Base-by-base conservation (phyloP, 306 rosid genomes). In the Cucurbita maxima region DNA sequence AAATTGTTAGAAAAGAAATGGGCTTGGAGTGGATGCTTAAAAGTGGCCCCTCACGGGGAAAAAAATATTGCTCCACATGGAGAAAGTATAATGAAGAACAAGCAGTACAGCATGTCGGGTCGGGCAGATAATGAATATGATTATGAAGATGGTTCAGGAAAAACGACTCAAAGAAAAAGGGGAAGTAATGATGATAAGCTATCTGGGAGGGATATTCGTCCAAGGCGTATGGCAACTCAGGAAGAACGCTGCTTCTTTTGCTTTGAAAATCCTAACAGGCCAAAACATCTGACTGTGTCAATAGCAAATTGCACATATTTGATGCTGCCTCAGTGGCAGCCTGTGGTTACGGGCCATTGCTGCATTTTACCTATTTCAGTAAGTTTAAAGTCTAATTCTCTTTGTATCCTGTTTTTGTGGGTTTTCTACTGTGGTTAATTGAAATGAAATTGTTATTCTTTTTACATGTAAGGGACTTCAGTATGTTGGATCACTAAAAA, bases 1-100 rank as follows among this genome's bases (percentile, higher is more conserved):
- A 92, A 61, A 82, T 81, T 76, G 90, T 51, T 3, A 91, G 97
- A 81, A 91, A 84, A 78, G 94, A 86, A 82, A 83, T 87, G 85
- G 98, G 98, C 57, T 79, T 90, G 79, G 92, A 94, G 75, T 94
- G 98, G 98, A 94, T 90, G 98, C 96, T 90, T 72, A 82, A 88
- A 82, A n/a, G n/a, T n/a, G n/a, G n/a, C n/a, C n/a, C n/a, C n/a
- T n/a, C n/a, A n/a, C n/a, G n/a, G n/a, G n/a, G n/a, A n/a, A n/a
- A n/a, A n/a, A n/a, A n/a, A n/a, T n/a, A n/a, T n/a, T n/a, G n/a
- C n/a, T n/a, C n/a, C n/a, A n/a, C n/a, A n/a, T n/a, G n/a, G n/a
- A n/a, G n/a, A 34, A 76, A 90, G 72, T 58, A 94, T 90, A 58
- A 83, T 83, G 90, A 90, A 82, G 79, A 94, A 94, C 86, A 90